Evolutionary conservation across 1,284 basidiomycete species (phyloP).

Genomic region (Boletus sp.): DNA sequence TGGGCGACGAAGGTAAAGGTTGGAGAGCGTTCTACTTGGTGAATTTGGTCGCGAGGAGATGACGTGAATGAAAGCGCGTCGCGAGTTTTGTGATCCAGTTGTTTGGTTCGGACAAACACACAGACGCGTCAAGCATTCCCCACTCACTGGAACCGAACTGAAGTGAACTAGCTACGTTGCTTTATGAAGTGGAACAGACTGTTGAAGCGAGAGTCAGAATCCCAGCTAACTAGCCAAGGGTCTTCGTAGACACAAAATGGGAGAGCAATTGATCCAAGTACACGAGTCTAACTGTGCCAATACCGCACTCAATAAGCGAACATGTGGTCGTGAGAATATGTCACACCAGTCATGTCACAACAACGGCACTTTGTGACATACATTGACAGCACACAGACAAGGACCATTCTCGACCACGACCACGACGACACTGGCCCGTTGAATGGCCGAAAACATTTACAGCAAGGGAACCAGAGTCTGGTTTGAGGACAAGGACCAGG

Average conservation of each 20-base stretch:
- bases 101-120: slow-evolving; percentile 38
- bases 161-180: no score
- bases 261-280: no score
- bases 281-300: no score
- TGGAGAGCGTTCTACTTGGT: slow-evolving; percentile 26
- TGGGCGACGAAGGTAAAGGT: slow-evolving; percentile 33
- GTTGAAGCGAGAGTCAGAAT: no score
- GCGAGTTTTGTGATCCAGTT: slow-evolving; percentile 21
- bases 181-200: no score
- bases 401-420: slow-evolving; percentile 23
- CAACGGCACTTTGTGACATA: slow-evolving; percentile 1
- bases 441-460: slow-evolving; percentile 86
- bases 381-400: not conserved
- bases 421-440: slow-evolving; percentile 30
- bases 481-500: slow-evolving; percentile 92
- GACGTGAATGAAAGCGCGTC: not conserved
- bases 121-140: no score
- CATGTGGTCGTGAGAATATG: slow-evolving; percentile 30
- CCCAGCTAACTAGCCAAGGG: no score
- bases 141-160: no score
- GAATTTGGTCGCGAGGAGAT: slow-evolving; percentile 14
- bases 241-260: no score
- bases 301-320: no score
- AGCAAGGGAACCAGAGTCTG: slow-evolving; percentile 83
- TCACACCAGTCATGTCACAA: slow-evolving; percentile 35